Evolutionary conservation across 768 basidiomycete genomes (phyloP).

Genomic region (Tulasnella sp.): DNA sequence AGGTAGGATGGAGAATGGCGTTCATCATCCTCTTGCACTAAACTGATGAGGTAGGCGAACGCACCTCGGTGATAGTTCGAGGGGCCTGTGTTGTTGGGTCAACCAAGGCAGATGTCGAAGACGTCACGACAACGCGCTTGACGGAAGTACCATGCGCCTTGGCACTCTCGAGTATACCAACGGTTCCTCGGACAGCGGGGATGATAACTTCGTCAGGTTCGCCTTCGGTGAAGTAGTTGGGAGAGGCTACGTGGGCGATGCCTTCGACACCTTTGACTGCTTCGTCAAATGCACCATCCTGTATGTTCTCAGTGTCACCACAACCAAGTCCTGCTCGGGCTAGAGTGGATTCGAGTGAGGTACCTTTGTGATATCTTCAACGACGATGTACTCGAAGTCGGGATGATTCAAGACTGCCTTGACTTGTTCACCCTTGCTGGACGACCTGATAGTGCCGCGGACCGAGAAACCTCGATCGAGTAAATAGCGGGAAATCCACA

Average conservation of each 20-base stretch:
- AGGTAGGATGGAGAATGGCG: conserved; percentile 31
- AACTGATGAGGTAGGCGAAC: conserved; percentile 17
- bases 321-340: not conserved
- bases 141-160: conserved; percentile 29
- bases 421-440: conserved; percentile 16
- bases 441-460: conserved; percentile 15
- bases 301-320: not conserved
- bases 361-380: conserved; percentile 24
- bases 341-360: conserved; percentile 23
- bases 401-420: conserved; percentile 1
- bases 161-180: conserved; percentile 29
- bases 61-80: not conserved
- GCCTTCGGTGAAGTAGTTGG: conserved; percentile 5
- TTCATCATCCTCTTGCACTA: conserved; percentile 33
- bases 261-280: conserved; percentile 24
- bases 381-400: conserved; percentile 20
- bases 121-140: not conserved
- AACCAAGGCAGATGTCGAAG: not conserved
- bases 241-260: conserved; percentile 24
- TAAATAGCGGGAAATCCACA: not conserved
- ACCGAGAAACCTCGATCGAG: conserved; percentile 9
- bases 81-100: conserved; percentile 5
- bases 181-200: conserved; percentile 34
- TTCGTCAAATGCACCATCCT: conserved; percentile 20
- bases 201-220: conserved; percentile 22